Evolutionary conservation across 306 rosid species (phyloP).

Genomic region (Echinosophora koreensis): DNA sequence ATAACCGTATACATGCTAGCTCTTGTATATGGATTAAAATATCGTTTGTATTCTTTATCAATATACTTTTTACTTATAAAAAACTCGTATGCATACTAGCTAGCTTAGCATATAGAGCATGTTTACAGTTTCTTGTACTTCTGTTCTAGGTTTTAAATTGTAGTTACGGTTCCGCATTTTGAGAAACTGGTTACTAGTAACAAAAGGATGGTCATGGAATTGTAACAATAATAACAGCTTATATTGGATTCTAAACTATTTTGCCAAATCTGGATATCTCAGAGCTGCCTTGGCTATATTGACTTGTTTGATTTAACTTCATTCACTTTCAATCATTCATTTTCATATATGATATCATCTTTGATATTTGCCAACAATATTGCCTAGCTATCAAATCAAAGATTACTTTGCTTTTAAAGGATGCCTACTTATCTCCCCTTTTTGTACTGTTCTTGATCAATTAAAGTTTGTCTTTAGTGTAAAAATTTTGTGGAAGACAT

Average conservation of each 20-base stretch:
- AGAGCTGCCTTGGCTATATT: background rate
- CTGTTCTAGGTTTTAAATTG: background rate
- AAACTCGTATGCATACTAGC: background rate
- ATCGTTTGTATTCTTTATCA: too few relatives aligned
- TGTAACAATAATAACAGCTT: background rate
- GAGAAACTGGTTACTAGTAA: too few relatives aligned
- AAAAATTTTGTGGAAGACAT: slow-evolving; percentile 36
- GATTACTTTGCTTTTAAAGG: slow-evolving; percentile 41
- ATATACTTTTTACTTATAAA: too few relatives aligned
- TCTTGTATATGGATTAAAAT: too few relatives aligned
- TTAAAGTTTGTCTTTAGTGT: slow-evolving; percentile 19
- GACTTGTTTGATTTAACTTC: slow-evolving; percentile 9
- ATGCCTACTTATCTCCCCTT: slow-evolving; percentile 34
- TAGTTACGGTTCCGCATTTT: too few relatives aligned
- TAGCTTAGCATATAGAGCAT: background rate
- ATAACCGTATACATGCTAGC: slow-evolving; percentile 1
- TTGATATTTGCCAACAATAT: slow-evolving; percentile 6
- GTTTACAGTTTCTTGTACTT: background rate
- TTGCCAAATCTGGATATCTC: slow-evolving; percentile 1
- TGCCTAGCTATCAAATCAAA: slow-evolving; percentile 38
- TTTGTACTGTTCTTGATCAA: slow-evolving; percentile 6
- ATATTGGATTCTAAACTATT: background rate
- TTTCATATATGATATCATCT: background rate
- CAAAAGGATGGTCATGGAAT: background rate
- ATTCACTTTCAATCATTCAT: slow-evolving; percentile 20